Evolutionary conservation across 352 stramenopile species (phyloP), one percentile per base, ranked within the genome.

Genomic region (Phytophthora aleatoria): DNA sequence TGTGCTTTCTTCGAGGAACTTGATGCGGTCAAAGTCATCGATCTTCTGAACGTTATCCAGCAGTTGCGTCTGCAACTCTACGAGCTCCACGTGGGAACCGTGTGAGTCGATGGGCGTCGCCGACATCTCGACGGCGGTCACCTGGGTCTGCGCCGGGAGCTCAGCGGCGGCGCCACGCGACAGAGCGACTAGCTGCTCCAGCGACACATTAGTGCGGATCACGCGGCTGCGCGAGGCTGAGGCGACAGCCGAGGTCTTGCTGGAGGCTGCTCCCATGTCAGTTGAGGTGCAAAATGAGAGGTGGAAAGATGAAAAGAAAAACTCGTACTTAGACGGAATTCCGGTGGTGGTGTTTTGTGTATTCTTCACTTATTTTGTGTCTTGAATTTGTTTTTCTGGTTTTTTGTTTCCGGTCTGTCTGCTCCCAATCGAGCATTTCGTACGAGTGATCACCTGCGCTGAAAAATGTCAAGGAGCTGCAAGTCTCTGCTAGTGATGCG

Each of bases 51-150:
- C 71, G 57, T 88, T 65, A 33, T 74, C 59, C 42, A 89, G 48
- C 55, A 92, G 50, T 27, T 78, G 57, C 3, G 61, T 27, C 55
- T 79, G 74, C 83, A 92, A 89, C 66, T 92, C 83, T 45, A 86
- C 55, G 13, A 89, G 54, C 41, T 85, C 67, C 20, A 69, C 39
- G 0, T 33, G 20, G 1, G 54, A 53, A 47, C 65, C 57, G 11
- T 63, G 44, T 13, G 63, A 42, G 49, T 82, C 54, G 56, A 72
- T 53, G 28, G 30, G 44, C 33, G 64, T 44, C 16, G 66, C 50
- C 15, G 45, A 63, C n/a, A 67, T 71, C 33, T 79, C 70, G 1
- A 73, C 49, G 13, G 75, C 50, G n/a, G 36, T 42, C 8, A 31
- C 51, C 0, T 35, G n/a, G 6, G 50, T 27, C 15, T 43, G 39